Evolutionary conservation across 805 yeast species (phyloP).

Genomic region (Candida maris): DNA sequence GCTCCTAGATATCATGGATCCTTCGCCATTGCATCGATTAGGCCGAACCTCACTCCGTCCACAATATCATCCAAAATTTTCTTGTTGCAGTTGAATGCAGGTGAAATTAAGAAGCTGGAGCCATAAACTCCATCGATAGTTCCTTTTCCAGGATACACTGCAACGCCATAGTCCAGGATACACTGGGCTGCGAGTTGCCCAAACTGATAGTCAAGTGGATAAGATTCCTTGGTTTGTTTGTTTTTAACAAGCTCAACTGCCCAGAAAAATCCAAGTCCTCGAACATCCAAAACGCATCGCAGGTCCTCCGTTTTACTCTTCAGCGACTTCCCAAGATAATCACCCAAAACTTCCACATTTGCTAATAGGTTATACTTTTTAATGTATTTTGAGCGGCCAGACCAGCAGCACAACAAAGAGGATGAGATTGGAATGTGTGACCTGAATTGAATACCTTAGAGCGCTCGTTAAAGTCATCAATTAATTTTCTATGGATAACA

Average conservation of each 20-base stretch:
- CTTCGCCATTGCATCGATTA: not conserved
- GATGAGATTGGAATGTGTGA: slow-evolving; percentile 51
- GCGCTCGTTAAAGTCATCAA: slow-evolving; percentile 35
- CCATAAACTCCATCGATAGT: slow-evolving; percentile 30
- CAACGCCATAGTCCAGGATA: slow-evolving; percentile 38
- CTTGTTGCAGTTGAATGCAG: slow-evolving; percentile 38
- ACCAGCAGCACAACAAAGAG: slow-evolving; percentile 44
- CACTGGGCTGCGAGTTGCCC: slow-evolving; percentile 31
- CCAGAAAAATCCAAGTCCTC: slow-evolving; percentile 53
- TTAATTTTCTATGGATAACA: slow-evolving; percentile 39
- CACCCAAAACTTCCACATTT: slow-evolving; percentile 38
- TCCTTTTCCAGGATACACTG: slow-evolving; percentile 25
- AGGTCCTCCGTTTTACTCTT: slow-evolving; percentile 19
- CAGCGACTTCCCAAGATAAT: slow-evolving; percentile 35
- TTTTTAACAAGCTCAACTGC: slow-evolving; percentile 44
- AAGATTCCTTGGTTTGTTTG: slow-evolving; percentile 40
- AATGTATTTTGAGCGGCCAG: slow-evolving; percentile 44
- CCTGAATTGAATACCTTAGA: slow-evolving; percentile 41
- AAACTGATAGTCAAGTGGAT: slow-evolving; percentile 29
- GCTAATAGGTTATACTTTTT: slow-evolving; percentile 31
- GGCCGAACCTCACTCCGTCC: slow-evolving; percentile 3
- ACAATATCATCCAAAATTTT: slow-evolving; percentile 39
- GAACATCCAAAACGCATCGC: slow-evolving; percentile 40
- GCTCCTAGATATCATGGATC: no score
- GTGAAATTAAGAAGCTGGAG: slow-evolving; percentile 43